phyloP scores from a whole-genome alignment of 2,329 filamentous ascomycete genomes.

The Aquanectria penicillioides region DNA sequence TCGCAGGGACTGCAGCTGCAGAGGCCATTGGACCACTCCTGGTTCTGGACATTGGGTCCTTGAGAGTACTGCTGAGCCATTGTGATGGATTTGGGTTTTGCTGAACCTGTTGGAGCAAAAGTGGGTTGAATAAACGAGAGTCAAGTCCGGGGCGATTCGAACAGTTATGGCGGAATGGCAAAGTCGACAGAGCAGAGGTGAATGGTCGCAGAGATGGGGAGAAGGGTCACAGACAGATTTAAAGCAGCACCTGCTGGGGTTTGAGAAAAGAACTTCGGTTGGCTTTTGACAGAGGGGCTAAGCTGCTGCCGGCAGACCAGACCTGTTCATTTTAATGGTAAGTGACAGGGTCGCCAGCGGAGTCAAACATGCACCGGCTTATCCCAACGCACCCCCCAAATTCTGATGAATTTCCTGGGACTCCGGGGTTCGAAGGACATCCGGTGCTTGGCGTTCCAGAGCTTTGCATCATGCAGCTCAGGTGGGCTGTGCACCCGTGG shows the following conservation, averaged over 20 bases:
- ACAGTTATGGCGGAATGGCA: too few species aligned
- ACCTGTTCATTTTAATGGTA: slow-evolving; percentile 37
- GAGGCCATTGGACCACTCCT: slow-evolving; percentile 52
- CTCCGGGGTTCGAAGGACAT: neutral
- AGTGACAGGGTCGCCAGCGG: slow-evolving; percentile 32
- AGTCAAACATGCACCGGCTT: slow-evolving; percentile 29
- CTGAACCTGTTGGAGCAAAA: neutral
- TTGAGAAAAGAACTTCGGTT: slow-evolving; percentile 20
- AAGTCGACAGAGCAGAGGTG: too few species aligned
- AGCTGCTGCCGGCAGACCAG: slow-evolving; percentile 23
- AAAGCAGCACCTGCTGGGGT: slow-evolving; percentile 20
- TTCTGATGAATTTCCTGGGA: slow-evolving; percentile 4
- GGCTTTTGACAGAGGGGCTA: slow-evolving; percentile 21
- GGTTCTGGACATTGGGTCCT: slow-evolving; percentile 40
- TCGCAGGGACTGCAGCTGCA: slow-evolving; percentile 53
- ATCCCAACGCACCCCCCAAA: slow-evolving; percentile 14
- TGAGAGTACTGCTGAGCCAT: slow-evolving; percentile 41
- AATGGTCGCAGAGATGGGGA: too few species aligned
- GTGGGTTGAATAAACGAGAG: slow-evolving; percentile 4
- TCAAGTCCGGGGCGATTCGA: slow-evolving; percentile 2
- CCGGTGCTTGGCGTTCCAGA: too few species aligned
- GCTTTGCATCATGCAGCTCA: slow-evolving; percentile 16
- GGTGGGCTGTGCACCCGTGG: slow-evolving; percentile 32
- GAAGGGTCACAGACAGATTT: too few species aligned
- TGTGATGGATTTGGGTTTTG: slow-evolving; percentile 24